These are phyloP conservation scores for Chlorella sp. DNA, from an alignment of 139 green algal species.

Conservation along the genomic window DNA sequence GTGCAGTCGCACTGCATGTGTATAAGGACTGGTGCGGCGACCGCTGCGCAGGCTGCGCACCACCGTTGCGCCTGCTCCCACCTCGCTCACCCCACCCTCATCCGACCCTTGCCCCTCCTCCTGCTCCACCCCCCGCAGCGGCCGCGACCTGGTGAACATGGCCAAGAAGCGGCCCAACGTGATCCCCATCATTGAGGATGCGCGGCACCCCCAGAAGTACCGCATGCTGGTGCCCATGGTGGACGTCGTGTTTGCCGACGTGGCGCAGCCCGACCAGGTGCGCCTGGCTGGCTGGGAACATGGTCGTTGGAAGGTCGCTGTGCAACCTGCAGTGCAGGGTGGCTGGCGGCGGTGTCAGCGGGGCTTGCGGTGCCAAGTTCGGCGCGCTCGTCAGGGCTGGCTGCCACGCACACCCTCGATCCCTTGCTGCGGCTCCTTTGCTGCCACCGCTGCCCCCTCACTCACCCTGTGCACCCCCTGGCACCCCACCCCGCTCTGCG, in stretches of 20 bases:
- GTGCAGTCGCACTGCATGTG: too few relatives aligned
- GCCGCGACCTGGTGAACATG: conserved; percentile 99
- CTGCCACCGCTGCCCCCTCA: neutral
- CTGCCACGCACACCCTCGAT: neutral
- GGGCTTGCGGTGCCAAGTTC: conserved; percentile 58
- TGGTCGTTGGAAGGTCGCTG: too few relatives aligned
- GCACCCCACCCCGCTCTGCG: neutral
- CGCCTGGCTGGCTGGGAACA: too few relatives aligned
- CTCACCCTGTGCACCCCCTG: too few relatives aligned
- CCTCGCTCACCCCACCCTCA: neutral
- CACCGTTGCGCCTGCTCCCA: neutral
- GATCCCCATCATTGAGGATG: conserved; percentile 99
- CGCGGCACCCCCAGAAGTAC: conserved; percentile 97
- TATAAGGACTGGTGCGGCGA: too few relatives aligned
- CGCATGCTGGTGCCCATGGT: conserved; percentile 99
- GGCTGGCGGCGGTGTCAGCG: conserved; percentile 33
- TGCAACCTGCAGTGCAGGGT: too few relatives aligned
- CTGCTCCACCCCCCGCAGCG: conserved; percentile 37
- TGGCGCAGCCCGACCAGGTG: conserved; percentile 94
- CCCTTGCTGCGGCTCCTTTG: neutral
- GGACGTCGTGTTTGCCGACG: conserved; percentile 98
- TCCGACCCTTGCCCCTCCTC: neutral
- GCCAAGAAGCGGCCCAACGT: conserved; percentile 99
- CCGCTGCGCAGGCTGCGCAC: too few relatives aligned
- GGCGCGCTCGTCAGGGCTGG: conserved; percentile 27